Evolutionary conservation across 2,329 filamentous ascomycete genomes (phyloP), one percentile per base, ranked within the genome.

Genomic region (Cercospora janseana): DNA sequence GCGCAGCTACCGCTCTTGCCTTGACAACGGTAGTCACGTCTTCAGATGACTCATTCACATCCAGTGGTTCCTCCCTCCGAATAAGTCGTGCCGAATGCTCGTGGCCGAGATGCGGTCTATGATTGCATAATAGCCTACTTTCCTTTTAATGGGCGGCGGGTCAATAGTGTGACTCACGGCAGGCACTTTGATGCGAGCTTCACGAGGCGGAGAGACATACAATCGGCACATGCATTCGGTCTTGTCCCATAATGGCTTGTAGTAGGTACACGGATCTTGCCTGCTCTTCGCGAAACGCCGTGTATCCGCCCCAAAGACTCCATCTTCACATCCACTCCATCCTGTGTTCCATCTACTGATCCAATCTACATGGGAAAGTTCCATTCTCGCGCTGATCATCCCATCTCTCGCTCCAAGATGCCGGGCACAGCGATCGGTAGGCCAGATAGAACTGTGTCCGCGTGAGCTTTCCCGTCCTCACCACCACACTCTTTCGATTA

Each of bases 381-480:
- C 79, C 79, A 53, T 73, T 74, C 63, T 80, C 79, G 75, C 93
- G 87, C 80, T 97, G 93, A 69, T 93, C 88, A 70, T 98, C 92
- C 93, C 93, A 98, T 76, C 93, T 83, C 75, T 85, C 76, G 70
- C 87, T 86, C 93, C 93, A 98, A 69, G 83, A 82, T 73, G 87
- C 93, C 66, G 94, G 93, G 86, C 94, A 98, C 62, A 98, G 85
- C 63, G 93, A 96, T 74, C 88, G 86, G 81, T 95, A 98, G 66
- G 93, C 90, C 68, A 94, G 83, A 80, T 84, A 89, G 82, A 98
- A 98, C 92, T 98, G 53, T 34, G 8, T 24, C 20, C 16, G 20
- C 6, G 34, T 53, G 20, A 54, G 44, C 23, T 3, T 35, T 35
- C 46, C 4, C 32, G 1, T 35, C 27, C 37, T 12, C 28, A 20